Base-by-base conservation (phyloP, 371 early-diverging fungal genomes). In the Apophysomyces elegans region DNA sequence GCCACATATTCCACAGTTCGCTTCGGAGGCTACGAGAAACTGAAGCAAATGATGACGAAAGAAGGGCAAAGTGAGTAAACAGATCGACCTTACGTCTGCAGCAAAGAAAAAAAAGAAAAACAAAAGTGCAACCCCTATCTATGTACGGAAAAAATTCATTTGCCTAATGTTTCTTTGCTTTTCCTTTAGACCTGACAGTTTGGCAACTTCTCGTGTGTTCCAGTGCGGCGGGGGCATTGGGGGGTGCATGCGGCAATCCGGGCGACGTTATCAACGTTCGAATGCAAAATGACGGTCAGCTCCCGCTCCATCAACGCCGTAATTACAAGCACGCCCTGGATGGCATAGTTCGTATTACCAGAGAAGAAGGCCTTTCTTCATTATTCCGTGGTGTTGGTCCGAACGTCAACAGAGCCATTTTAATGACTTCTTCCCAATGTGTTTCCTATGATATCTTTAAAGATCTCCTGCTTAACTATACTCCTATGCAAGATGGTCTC, bases 251-350 rank as follows among this genome's bases (percentile, higher is more conserved):
- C 59, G 90, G 90, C n/a, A 88, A 89, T 57, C 91, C 91, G 0
- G 90, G 88, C n/a, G 93, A 92, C 66, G 80, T 90, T 9, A 80
- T 87, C 12, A 90, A 91, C 56, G 85, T 91, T 39, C 75, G 90
- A 11, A 81, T 90, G 88, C 91, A 91, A 71, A 88, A 86, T 72
- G 88, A 90, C 64, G 90, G 90, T 7, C 75, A 86, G 61, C 70
- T 90, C 45, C 90, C 90, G 0, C 58, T 65, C 7, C 80, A 77
- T 14, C 68, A 83, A 54, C 80, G 86, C 18, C 78, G 90, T 37
- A 87, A 87, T 66, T 90, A 90, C 68, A 70, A 72, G 54, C 78
- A 88, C 75, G 91, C 86, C n/a, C 65, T 91, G 14, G 88, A 91
- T 62, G 90, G 87, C 0, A 59, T 91, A 11, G 36, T 82, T 36